Percentiles rank a stretch among this genome's conserved stretches.
These are phyloP conservation scores for Aspergillus cejpii DNA, from an alignment of 2,329 filamentous ascomycete species.

Conservation along the genomic window DNA sequence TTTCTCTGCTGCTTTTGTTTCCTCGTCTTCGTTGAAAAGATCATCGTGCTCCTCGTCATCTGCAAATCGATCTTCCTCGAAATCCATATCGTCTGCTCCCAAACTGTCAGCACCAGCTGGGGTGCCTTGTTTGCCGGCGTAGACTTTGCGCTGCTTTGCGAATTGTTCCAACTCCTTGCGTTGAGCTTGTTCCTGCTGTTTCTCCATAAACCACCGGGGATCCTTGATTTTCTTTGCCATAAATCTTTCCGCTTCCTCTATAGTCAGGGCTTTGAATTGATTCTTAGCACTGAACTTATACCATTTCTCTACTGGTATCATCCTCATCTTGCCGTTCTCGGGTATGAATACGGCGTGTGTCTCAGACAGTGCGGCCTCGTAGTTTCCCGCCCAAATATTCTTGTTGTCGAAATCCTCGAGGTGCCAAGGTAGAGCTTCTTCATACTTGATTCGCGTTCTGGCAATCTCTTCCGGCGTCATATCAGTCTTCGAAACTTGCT, in stretches of 20 bases:
- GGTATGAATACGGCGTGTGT: conserved; percentile 71
- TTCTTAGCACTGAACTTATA: conserved; percentile 57
- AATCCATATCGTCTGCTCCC: conserved; percentile 61
- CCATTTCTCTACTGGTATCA: conserved; percentile 92
- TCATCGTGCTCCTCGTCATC: conserved; percentile 76
- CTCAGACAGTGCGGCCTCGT: conserved; percentile 81
- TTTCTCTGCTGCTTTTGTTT: conserved; percentile 63
- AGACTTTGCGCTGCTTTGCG: conserved; percentile 42
- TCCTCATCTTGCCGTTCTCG: conserved; percentile 65
- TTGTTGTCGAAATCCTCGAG: conserved; percentile 94
- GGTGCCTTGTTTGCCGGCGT: conserved; percentile 40
- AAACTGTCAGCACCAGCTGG: conserved; percentile 45
- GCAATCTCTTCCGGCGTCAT: conserved; percentile 66
- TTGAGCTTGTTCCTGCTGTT: conserved; percentile 47
- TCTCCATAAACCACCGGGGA: conserved; percentile 71
- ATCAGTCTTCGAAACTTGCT: conserved; percentile 78
- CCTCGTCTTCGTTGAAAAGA: conserved; percentile 78
- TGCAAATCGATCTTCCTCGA: conserved; percentile 68
- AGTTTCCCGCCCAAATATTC: conserved; percentile 87
- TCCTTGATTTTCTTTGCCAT: conserved; percentile 73
- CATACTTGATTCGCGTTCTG: conserved; percentile 63
- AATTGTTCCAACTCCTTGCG: conserved; percentile 56
- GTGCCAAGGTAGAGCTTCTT: conserved; percentile 94
- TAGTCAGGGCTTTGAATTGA: conserved; percentile 66
- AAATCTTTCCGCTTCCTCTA: conserved; percentile 77